Percentiles rank a stretch among this genome's conserved stretches.
Evolutionary conservation across 1,284 basidiomycete genomes (phyloP).

Genomic region (Psilocybe mexicana): DNA sequence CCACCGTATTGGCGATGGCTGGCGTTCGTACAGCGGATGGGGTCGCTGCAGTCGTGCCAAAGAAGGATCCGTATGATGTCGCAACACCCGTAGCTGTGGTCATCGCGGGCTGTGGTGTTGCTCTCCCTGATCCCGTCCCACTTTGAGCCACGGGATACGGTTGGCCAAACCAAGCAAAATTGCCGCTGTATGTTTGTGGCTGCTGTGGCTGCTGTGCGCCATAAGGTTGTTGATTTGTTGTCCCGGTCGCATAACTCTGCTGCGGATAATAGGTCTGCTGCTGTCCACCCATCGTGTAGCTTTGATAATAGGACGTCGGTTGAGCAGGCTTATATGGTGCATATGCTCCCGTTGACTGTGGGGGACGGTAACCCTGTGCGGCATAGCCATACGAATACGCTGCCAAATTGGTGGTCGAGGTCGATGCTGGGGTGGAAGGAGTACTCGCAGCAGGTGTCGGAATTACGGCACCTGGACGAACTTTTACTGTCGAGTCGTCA

Average conservation of each 20-base stretch:
- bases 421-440: conserved; percentile 27
- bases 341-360: conserved; percentile 30
- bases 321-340: conserved; percentile 36
- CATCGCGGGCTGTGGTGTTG: conserved; percentile 47
- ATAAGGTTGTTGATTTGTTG: conserved; percentile 37
- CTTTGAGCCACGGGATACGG: conserved; percentile 29
- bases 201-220: conserved; percentile 32
- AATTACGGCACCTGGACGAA: conserved; percentile 44
- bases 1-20: conserved; percentile 49
- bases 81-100: conserved; percentile 27
- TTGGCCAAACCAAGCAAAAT: conserved; percentile 40
- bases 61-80: conserved; percentile 36
- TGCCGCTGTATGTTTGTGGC: conserved; percentile 32
- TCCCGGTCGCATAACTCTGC: conserved; percentile 34
- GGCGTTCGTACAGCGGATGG: conserved; percentile 29
- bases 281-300: conserved; percentile 28
- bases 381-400: conserved; percentile 37
- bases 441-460: conserved; percentile 30
- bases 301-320: conserved; percentile 31
- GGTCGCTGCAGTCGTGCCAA: conserved; percentile 19
- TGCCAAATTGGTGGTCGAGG: conserved; percentile 34
- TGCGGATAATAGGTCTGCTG: conserved; percentile 35
- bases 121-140: conserved; percentile 42
- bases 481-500: conserved; percentile 73
- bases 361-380: conserved; percentile 26